Conservation (phyloP, 441 rosid species). For the Theobroma grandiflorum region DNA sequence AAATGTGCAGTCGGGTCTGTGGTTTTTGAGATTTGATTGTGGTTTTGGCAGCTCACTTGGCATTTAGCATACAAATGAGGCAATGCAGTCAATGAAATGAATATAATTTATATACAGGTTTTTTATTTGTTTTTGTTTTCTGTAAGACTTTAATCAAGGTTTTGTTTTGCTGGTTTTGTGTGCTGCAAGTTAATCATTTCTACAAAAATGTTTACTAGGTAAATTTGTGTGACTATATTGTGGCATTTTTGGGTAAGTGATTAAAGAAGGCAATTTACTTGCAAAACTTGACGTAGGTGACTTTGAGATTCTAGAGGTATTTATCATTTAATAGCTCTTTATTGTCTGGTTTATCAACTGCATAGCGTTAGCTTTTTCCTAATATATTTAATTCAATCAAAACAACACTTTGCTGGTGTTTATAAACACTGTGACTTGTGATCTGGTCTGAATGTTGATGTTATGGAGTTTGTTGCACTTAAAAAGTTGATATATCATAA, state of each 20-base stretch:
- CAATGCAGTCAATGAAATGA: conserved; percentile 4
- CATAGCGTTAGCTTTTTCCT: neutral
- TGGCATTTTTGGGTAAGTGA: neutral
- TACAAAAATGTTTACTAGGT: neutral
- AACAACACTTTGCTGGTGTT: neutral
- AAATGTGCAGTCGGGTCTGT: neutral
- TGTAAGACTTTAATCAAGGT: neutral
- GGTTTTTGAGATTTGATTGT: conserved; percentile 4
- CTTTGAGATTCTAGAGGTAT: neutral
- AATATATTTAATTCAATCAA: neutral
- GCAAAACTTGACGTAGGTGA: neutral
- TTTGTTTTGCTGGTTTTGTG: neutral
- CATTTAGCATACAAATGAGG: neutral
- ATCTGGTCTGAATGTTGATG: conserved; percentile 3
- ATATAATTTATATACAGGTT: neutral
- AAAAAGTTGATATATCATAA: neutral
- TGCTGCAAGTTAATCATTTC: neutral
- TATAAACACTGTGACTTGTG: neutral
- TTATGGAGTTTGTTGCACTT: neutral
- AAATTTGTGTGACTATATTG: neutral
- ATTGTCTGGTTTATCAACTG: conserved; percentile 9
- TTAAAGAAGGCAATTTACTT: conserved; percentile 6
- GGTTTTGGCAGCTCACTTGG: neutral
- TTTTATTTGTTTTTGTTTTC: neutral
- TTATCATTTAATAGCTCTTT: conserved; percentile 12